Evolutionary conservation across 805 yeast genomes (phyloP), one percentile per base, ranked within the genome.

Genomic region (Monosporozyma servazzii): DNA sequence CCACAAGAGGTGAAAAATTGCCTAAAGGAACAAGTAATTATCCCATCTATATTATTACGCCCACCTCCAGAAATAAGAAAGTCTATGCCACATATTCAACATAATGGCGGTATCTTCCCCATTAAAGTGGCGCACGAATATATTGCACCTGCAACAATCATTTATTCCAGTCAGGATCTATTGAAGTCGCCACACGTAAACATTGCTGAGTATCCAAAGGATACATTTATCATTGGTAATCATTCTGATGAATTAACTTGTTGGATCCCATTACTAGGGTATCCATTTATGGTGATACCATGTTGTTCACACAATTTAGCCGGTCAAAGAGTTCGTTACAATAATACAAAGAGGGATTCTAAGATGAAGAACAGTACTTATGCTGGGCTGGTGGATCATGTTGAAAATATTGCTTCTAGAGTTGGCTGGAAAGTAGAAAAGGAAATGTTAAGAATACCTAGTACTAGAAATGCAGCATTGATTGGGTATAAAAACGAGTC

Each of bases 191-290:
- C 70, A 53, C 75, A 70, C 48, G 80, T 80, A 15, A 80, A 84
- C 51, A 75, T 81, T 2, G 81, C 84, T 1, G 84, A 82, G 48
- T 86, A 84, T 54, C 82, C 88, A 0, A 64, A 71, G 21, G 77
- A 84, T 58, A 84, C 96, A 0, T 91, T 91, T 60, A 68, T 90
- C 36, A 89, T 91, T 45, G 98, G 98, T 1, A 91, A 91, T 64
- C 98, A 91, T 63, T 86, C 96, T 1, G 98, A 91, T 65, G 98
- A 91, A 64, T 74, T 91, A 51, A 90, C 97, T 0, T 86, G 96
- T 57, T 91, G 98, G 97, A 82, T 91, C 37, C 98, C 98, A 3
- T 70, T 91, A 10, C 69, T 91, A 10, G 89, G 88, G 0, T 85
- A 76, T 55, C 96, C 96, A 6, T 91, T 88, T 64, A 72, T 91